Conservation (phyloP, 2,329 filamentous ascomycete genomes). For the Nannizziopsis arthrosporioides region DNA sequence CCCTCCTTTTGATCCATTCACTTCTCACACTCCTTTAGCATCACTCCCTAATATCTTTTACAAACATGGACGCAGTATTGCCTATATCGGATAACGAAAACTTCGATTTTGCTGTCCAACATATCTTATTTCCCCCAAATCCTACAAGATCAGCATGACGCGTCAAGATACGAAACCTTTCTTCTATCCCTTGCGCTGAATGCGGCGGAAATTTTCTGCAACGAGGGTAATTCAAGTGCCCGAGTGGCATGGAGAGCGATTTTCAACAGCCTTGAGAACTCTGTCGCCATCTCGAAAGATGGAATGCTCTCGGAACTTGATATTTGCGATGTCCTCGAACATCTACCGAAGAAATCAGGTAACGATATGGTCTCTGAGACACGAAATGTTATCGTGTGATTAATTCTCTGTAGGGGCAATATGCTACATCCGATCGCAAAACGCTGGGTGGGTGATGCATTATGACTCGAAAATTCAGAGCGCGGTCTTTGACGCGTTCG, state of each 20-base stretch:
- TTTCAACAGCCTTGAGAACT: not conserved
- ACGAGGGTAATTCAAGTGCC: not conserved
- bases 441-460: conserved; percentile 34
- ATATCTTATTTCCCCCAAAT: conserved; percentile 42
- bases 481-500: conserved; percentile 34
- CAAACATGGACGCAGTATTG: no score
- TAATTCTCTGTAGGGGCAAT: conserved; percentile 19
- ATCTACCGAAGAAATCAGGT: not conserved
- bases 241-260: not conserved
- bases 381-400: not conserved
- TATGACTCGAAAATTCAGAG: conserved; percentile 13
- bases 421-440: conserved; percentile 35
- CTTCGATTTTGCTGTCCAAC: conserved; percentile 27
- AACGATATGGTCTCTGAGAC: not conserved
- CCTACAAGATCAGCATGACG: conserved; percentile 30
- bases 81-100: not conserved
- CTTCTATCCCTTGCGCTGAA: not conserved
- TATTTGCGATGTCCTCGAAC: not conserved
- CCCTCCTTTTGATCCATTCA: no score
- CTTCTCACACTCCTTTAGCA: no score
- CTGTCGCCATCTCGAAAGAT: not conserved
- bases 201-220: not conserved
- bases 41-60: no score
- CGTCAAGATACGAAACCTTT: conserved; percentile 15
- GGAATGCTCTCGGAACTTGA: not conserved